Base-by-base conservation (phyloP, 2,329 filamentous ascomycete species). In the Trichophaea hybrida region DNA sequence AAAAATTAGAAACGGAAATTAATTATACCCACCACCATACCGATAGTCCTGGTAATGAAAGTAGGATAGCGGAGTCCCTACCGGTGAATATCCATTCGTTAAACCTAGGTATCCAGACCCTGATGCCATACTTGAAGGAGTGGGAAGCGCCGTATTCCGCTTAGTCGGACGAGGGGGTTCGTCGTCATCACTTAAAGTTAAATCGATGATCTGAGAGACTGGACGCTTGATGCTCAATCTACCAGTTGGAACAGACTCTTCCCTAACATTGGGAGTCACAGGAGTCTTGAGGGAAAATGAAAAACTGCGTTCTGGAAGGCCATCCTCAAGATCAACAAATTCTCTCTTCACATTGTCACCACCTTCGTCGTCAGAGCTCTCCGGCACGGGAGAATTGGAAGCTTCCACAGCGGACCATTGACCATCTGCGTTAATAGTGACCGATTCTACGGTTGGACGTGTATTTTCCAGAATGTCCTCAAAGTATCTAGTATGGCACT, bases 351-450 rank as follows among this genome's bases (percentile, higher is more conserved):
- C 51, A 46, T 56, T 51, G 15, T 64, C 59, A 15, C 46, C 52
- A 44, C 52, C 57, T 33, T 64, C 62, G 35, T 66, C 64, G 24
- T 61, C 60, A 10, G 49, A 49, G 7, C 59, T 56, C 15, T 59
- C 61, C 6, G 63, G 53, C 53, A 65, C 57, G 57, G 67, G 52
- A 58, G 66, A 58, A 35, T 57, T 58, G 60, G 64, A 58, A 60
- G 61, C 54, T 61, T 67, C 51, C 43, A 55, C 61, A 49, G 65
- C 66, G 5, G 77, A 75, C 93, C 93, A 98, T 66, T 78, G 76
- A 2, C 91, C 93, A 65, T 89, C 79, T 1, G 91, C 88, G 68
- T 97, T 88, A 46, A 98, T 88, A 0, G 84, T 90, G 32, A 97
- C 89, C 67, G 94, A 86, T 59, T 96, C 89, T 0, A 84, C 76